phyloP scores from a whole-genome alignment of 2,329 filamentous ascomycete species.

The Diaporthe ampelina region DNA sequence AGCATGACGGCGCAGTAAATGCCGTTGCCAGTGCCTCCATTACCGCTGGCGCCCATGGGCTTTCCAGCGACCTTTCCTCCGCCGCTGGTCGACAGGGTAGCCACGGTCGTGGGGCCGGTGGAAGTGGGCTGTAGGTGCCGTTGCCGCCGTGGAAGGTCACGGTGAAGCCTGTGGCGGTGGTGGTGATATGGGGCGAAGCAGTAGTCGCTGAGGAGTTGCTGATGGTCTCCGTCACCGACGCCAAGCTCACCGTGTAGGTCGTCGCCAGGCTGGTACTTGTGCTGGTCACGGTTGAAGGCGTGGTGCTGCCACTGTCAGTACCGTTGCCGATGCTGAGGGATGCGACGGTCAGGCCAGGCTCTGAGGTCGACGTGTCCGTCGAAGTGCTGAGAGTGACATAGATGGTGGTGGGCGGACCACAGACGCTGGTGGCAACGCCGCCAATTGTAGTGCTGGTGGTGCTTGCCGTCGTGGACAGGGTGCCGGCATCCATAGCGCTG shows the following conservation, averaged over 20 bases:
- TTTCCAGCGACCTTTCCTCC: conserved; percentile 51
- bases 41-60: conserved; percentile 47
- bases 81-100: conserved; percentile 48
- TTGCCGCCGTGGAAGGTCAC: conserved; percentile 44
- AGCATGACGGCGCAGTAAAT: conserved; percentile 54
- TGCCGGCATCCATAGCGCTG: neutral
- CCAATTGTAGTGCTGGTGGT: neutral
- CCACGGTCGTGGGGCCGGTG: conserved; percentile 42
- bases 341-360: conserved; percentile 19
- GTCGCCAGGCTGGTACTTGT: conserved; percentile 35
- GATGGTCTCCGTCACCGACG: conserved; percentile 29
- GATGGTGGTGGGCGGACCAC: conserved; percentile 29
- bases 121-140: conserved; percentile 48
- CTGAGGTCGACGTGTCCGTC: conserved; percentile 13
- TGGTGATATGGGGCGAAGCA: conserved; percentile 43
- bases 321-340: conserved; percentile 14
- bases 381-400: conserved; percentile 34
- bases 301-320: neutral
- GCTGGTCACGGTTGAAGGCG: conserved; percentile 28
- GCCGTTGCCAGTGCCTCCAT: conserved; percentile 51
- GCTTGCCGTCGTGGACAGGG: neutral
- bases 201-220: conserved; percentile 34
- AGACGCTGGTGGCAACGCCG: neutral
- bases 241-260: conserved; percentile 33
- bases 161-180: conserved; percentile 40